Evolutionary conservation across 371 early-diverging fungal species (phyloP).

Genomic region (Umbelopsis sp.): DNA sequence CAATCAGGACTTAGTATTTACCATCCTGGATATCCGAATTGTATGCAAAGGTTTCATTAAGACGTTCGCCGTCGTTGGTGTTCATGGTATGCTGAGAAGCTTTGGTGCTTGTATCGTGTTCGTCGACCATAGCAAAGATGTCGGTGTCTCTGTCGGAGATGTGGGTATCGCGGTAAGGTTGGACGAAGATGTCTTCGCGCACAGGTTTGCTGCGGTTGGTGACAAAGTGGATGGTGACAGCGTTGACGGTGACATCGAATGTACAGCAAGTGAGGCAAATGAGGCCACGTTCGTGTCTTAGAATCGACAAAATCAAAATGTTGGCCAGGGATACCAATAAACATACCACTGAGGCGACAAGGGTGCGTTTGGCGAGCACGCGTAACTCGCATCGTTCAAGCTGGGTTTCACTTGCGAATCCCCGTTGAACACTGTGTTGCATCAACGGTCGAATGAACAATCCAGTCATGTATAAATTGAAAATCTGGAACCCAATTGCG

Average conservation of each 20-base stretch:
- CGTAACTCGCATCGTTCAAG: conserved; percentile 27
- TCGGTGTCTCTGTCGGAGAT: conserved; percentile 13
- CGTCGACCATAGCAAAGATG: conserved; percentile 8
- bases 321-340: conserved; percentile 55
- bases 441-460: conserved; percentile 51
- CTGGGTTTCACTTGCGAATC: not conserved
- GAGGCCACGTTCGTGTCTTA: conserved; percentile 53
- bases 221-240: conserved; percentile 51
- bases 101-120: conserved; percentile 8
- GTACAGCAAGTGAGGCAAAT: conserved; percentile 60
- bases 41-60: conserved; percentile 7
- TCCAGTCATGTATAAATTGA: conserved; percentile 52
- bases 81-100: conserved; percentile 3
- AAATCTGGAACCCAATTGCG: conserved; percentile 29
- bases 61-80: conserved; percentile 15
- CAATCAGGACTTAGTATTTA: not conserved
- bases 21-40: not conserved
- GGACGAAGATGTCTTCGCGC: not conserved
- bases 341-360: conserved; percentile 53
- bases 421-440: not conserved
- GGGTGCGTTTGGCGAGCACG: conserved; percentile 50
- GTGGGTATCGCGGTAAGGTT: conserved; percentile 12
- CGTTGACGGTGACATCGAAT: conserved; percentile 61
- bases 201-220: not conserved
- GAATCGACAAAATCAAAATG: conserved; percentile 42